Conservation (phyloP, 164 flowering plant genomes). For the Liriodendron chinense region DNA sequence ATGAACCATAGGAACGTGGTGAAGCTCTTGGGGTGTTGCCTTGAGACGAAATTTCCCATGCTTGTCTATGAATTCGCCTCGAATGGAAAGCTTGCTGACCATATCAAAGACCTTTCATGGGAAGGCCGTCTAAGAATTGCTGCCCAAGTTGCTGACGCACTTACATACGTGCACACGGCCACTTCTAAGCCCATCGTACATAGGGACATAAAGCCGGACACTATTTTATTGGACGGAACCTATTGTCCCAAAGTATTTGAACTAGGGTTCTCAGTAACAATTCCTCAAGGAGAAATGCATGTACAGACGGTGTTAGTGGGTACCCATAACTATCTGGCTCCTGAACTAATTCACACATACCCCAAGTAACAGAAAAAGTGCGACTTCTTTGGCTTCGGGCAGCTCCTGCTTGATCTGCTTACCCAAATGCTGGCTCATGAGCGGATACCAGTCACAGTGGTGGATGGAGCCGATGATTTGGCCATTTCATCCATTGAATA, state of each 20-base stretch:
- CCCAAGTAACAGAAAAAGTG: slow-evolving; percentile 57
- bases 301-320: slow-evolving; percentile 58
- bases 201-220: slow-evolving; percentile 36
- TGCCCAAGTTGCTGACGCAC: slow-evolving; percentile 38
- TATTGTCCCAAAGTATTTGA: slow-evolving; percentile 41
- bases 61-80: not conserved
- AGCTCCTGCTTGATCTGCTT: slow-evolving; percentile 56
- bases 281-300: slow-evolving; percentile 28
- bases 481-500: not conserved
- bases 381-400: slow-evolving; percentile 63
- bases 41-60: not conserved
- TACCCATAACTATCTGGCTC: slow-evolving; percentile 65
- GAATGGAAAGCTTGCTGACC: not conserved
- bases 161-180: slow-evolving; percentile 45
- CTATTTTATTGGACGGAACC: slow-evolving; percentile 47
- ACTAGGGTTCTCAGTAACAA: slow-evolving; percentile 1
- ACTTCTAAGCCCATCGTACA: slow-evolving; percentile 46
- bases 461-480: not conserved
- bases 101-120: slow-evolving; percentile 36
- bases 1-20: not conserved
- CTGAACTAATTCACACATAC: no score
- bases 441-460: no score
- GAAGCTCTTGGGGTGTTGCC: slow-evolving; percentile 1
- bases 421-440: no score
- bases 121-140: slow-evolving; percentile 41